Conservation (phyloP, 106 monocot species). For the Apostasia shenzhenica region DNA sequence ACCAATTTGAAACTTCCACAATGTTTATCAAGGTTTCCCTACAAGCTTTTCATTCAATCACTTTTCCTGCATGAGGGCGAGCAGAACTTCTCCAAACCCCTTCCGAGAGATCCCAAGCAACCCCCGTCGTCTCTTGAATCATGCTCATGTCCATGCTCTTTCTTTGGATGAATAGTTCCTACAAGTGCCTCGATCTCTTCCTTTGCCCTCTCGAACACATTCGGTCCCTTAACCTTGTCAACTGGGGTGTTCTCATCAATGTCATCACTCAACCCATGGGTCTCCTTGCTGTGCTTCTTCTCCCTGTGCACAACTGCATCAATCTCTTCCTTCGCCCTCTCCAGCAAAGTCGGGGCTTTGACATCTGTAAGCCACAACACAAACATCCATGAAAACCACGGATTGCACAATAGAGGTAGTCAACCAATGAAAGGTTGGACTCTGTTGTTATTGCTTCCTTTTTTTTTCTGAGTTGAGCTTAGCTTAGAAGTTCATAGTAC, state of each 20-base stretch:
- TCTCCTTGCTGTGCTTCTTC: slow-evolving; percentile 52
- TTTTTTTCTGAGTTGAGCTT: no score
- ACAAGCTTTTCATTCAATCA: slow-evolving; percentile 2
- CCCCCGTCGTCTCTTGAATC: slow-evolving; percentile 12
- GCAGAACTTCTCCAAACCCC: slow-evolving; percentile 26
- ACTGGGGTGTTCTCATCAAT: slow-evolving; percentile 69
- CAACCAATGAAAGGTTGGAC: no score
- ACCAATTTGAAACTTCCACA: no score
- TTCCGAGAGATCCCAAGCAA: slow-evolving; percentile 28
- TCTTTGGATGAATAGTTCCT: slow-evolving; percentile 56
- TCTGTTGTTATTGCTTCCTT: no score
- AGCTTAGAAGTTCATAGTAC: no score
- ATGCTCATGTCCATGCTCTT: slow-evolving; percentile 11
- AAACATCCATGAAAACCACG: no score
- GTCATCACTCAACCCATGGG: slow-evolving; percentile 63
- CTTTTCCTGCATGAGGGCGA: slow-evolving; percentile 24
- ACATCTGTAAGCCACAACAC: slow-evolving; percentile 1
- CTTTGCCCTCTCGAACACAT: slow-evolving; percentile 73
- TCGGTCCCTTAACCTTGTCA: slow-evolving; percentile 66
- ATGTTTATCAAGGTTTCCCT: not conserved
- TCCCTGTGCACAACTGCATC: slow-evolving; percentile 34
- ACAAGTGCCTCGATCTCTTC: slow-evolving; percentile 83
- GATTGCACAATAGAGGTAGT: no score
- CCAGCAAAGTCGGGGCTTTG: slow-evolving; percentile 32
- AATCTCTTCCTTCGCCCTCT: slow-evolving; percentile 49